Evolutionary conservation across 164 flowering plant genomes (phyloP), one percentile per base, ranked within the genome.

Genomic region (Vitis riparia): DNA sequence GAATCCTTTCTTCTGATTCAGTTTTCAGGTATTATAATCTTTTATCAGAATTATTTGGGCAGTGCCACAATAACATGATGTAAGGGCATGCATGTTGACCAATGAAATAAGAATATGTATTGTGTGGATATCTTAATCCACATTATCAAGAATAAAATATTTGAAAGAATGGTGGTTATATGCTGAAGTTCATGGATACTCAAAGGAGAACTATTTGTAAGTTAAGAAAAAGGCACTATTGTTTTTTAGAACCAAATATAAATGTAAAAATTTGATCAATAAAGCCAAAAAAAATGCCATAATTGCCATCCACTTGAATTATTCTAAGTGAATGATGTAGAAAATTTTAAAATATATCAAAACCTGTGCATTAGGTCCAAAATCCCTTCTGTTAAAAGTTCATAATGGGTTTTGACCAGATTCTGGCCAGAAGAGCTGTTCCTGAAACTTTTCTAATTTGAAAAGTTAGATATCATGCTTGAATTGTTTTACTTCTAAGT

Each of bases 1-100:
- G 95, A 58, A 69, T 94, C 59, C 93, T 92, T 67, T 91, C 99
- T 65, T 91, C 95, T 53, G 99, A 94, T 84, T 88, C 93, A 57
- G 91, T 94, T 75, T 92, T 94, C 88, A 91, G 98, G 98, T 94
- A 80, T 29, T 11, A 55, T 11, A 27, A 51, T 47, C 17, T 47
- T 37, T n/a, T 58, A 19, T 19, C 5, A 56, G n/a, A 51, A 29
- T 51, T 69, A 8, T 62, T 17, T 47, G 50, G 49, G 15, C 60
- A 47, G 29, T 49, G 13, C 9, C 3, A 50, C 13, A 15, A 12
- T 37, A 57, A 66, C 30, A 3, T 3, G 8, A 13, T 11, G 44
- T 53, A 29, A 12, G 32, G 32, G 44, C 55, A 30, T 9, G 17
- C 30, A 30, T 2, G 32, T 19, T 11, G 49, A 63, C 11, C 66